Percentiles rank a stretch among this genome's conserved stretches.
phyloP scores from a whole-genome alignment of 129 eudicot species.

The Lactuca sativa region DNA sequence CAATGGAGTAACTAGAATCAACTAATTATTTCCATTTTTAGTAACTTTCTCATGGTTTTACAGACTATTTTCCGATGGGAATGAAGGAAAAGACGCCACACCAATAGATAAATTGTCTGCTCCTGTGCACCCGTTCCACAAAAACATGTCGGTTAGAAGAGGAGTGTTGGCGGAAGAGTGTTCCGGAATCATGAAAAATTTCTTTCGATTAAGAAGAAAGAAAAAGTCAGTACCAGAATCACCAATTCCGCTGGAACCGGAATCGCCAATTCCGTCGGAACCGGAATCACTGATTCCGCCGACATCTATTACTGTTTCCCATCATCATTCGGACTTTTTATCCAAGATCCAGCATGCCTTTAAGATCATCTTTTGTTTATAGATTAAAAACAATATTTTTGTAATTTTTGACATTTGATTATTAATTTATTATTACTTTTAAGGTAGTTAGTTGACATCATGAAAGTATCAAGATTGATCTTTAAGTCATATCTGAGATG shows the following conservation, averaged over 20 bases:
- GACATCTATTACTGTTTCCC: conserved; percentile 51
- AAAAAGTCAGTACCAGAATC: conserved; percentile 35
- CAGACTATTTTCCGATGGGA: conserved; percentile 72
- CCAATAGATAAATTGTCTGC: conserved; percentile 50
- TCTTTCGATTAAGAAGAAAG: conserved; percentile 71
- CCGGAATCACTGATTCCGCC: conserved; percentile 30
- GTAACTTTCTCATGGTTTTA: conserved; percentile 12
- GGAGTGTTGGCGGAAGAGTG: conserved; percentile 75
- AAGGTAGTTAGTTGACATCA: conserved; percentile 25
- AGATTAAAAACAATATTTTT: conserved; percentile 5
- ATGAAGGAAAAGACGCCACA: conserved; percentile 41
- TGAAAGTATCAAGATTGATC: conserved; percentile 22
- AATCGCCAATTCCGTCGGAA: neutral
- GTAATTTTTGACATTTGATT: neutral
- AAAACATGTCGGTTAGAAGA: conserved; percentile 62
- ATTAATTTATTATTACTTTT: neutral
- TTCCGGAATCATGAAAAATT: conserved; percentile 74
- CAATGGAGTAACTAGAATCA: neutral
- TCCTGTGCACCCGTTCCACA: conserved; percentile 90
- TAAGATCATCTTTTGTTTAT: conserved; percentile 61
- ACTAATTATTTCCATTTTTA: neutral
- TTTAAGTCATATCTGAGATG: conserved; percentile 34
- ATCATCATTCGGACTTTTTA: conserved; percentile 46
- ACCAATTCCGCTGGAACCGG: neutral
- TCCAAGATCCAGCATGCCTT: conserved; percentile 64